Base-by-base conservation (phyloP, 257 asterid species). In the Solanum habrochaites region DNA sequence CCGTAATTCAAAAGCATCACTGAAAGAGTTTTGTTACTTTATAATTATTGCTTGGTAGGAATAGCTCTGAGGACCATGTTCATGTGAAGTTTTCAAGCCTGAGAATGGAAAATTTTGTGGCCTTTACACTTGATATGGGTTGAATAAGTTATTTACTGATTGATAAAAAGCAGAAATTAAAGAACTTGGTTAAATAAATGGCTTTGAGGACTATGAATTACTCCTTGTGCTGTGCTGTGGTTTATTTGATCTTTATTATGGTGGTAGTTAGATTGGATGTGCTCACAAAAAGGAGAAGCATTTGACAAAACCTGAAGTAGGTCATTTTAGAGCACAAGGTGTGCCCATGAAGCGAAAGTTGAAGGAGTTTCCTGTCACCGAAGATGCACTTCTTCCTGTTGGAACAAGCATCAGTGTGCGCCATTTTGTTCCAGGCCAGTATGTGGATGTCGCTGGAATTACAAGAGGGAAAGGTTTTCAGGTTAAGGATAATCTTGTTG, bases 261-360 rank as follows among this genome's bases (percentile, higher is more conserved):
- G 87, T 90, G 93, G 90, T 92, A 88, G 90, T 92, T 90, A 95
- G 98, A 40, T 96, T 92, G 99, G 98, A 10, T 96, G 99, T 85
- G 97, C 98, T 40, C 98, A 96, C 85, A 96, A 96, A 32, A 96
- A 96, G 88, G 99, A 96, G 94, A 96, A 96, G 86, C 98, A 95
- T 89, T 93, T 96, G 93, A 91, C 94, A 31, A 93, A 91, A 90
- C 98, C 99, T 81, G 98, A 94, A 89, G 95, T 94, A 37, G 99
- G 98, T 70, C 99, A 96, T 89, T 96, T 95, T 89, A 94, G 99
- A 92, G 97, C 98, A 71, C 99, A 96, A 90, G 98, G 98, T 64
- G 99, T 96, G 52, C 98, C 99, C 62, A 93, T 96, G 99, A 96
- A 94, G 89, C 91, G 99, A 92, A 96, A 96, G 93, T 90, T 96